Conservation (phyloP, 768 basidiomycete genomes). For the Trametes maxima region DNA sequence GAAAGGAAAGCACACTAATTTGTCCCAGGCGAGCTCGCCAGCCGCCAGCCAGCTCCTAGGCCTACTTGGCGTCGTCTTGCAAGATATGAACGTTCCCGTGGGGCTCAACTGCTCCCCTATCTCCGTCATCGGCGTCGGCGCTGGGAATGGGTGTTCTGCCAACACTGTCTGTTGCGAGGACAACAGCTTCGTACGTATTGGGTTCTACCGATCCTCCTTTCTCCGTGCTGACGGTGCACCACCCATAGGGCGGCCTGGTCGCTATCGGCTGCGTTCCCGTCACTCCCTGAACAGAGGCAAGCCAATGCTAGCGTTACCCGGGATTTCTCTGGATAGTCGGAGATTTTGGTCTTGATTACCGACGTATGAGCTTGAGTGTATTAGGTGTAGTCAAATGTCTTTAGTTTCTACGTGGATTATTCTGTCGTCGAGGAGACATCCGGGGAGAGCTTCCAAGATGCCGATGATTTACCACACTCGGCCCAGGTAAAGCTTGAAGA, state of each 20-base stretch:
- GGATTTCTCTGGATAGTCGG: not conserved
- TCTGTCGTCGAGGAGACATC: not conserved
- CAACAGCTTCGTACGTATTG: constrained; percentile 16
- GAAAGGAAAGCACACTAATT: not conserved
- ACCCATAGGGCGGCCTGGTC: constrained; percentile 9
- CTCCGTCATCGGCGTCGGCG: constrained; percentile 15
- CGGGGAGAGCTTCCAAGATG: not conserved
- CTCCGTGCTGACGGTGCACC: not conserved
- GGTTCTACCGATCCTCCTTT: not conserved
- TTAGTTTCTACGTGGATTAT: no score
- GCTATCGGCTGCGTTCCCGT: constrained; percentile 11
- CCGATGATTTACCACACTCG: no score
- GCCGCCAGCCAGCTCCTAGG: not conserved
- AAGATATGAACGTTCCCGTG: constrained; percentile 2
- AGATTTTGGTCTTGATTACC: not conserved
- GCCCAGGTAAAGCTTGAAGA: not conserved
- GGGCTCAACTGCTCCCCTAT: constrained; percentile 16
- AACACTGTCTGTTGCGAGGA: constrained; percentile 19
- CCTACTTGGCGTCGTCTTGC: constrained; percentile 12
- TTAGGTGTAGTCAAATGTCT: not conserved
- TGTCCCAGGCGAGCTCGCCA: not conserved
- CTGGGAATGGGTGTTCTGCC: not conserved
- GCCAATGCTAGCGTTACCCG: no score
- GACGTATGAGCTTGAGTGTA: not conserved
- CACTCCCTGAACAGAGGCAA: not conserved